These are phyloP conservation scores for Daldinia sp. DNA, from an alignment of 2,329 filamentous ascomycete species.

Conservation along the genomic window DNA sequence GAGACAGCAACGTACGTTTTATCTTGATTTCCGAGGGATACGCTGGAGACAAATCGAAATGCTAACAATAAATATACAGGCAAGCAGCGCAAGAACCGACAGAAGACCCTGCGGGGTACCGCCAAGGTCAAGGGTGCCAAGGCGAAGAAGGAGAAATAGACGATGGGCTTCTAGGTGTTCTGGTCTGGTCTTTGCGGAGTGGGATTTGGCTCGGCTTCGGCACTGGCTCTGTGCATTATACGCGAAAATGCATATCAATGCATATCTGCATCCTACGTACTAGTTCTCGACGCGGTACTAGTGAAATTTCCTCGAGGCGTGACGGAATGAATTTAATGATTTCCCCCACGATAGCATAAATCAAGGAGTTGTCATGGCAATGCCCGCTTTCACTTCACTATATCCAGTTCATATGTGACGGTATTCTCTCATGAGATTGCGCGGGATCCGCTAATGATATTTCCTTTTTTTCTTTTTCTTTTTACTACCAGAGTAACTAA, in stretches of 20 bases:
- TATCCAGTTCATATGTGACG: conserved; percentile 27
- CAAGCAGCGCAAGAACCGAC: conserved; percentile 99
- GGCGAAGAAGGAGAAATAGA: conserved; percentile 94
- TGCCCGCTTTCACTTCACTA: conserved; percentile 4
- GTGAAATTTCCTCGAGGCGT: conserved; percentile 33
- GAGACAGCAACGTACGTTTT: conserved; percentile 96
- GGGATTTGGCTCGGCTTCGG: conserved; percentile 48
- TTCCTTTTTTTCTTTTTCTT: neutral
- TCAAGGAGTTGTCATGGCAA: conserved; percentile 44
- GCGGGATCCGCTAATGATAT: neutral
- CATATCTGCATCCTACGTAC: conserved; percentile 36
- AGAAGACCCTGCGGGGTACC: conserved; percentile 97
- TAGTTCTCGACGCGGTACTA: conserved; percentile 28
- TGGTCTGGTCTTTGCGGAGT: conserved; percentile 44
- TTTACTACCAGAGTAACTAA: neutral
- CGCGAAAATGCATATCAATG: conserved; percentile 42
- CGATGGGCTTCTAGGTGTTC: conserved; percentile 49
- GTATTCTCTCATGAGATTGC: neutral
- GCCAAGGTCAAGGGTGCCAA: conserved; percentile 97
- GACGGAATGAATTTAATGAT: conserved; percentile 48
- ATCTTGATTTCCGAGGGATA: neutral
- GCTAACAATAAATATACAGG: conserved; percentile 64
- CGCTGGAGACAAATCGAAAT: neutral
- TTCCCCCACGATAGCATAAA: conserved; percentile 49
- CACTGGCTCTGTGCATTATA: conserved; percentile 48